These are phyloP conservation scores for Penicillium concentricum DNA, from an alignment of 2,329 filamentous ascomycete genomes.

Conservation along the genomic window DNA sequence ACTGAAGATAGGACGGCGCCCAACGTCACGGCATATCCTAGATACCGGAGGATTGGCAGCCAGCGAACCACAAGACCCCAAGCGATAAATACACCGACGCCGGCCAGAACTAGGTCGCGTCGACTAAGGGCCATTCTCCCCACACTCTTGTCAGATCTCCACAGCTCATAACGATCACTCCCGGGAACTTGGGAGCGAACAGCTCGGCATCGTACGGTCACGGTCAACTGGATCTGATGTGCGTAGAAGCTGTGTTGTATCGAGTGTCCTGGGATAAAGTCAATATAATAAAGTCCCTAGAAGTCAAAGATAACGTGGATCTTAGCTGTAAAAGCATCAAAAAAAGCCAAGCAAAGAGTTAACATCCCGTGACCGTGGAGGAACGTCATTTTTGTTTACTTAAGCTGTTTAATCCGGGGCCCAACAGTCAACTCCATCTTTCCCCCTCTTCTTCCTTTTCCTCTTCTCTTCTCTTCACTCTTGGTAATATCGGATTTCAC, in stretches of 20 bases:
- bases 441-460: conserved; percentile 10
- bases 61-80: conserved; percentile 86
- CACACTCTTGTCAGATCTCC: conserved; percentile 44
- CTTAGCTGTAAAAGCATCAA: not conserved
- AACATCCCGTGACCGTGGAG: conserved; percentile 22
- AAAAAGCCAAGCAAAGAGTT: conserved; percentile 3
- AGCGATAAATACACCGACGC: conserved; percentile 61
- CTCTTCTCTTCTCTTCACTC: conserved; percentile 3
- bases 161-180: conserved; percentile 35
- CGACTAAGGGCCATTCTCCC: conserved; percentile 49
- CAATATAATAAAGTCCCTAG: not conserved
- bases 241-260: not conserved
- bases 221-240: not conserved
- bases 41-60: conserved; percentile 78
- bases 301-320: not conserved
- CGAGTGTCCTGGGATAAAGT: not conserved
- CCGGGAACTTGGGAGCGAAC: conserved; percentile 14
- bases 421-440: conserved; percentile 8
- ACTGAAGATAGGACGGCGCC: conserved; percentile 60
- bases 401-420: conserved; percentile 15
- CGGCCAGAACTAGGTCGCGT: conserved; percentile 45
- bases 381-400: conserved; percentile 30
- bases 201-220: conserved; percentile 13
- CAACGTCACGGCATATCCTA: conserved; percentile 76
- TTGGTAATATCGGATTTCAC: not conserved